Conservation (phyloP, 768 basidiomycete species). For the Atractiella rhizophila region DNA sequence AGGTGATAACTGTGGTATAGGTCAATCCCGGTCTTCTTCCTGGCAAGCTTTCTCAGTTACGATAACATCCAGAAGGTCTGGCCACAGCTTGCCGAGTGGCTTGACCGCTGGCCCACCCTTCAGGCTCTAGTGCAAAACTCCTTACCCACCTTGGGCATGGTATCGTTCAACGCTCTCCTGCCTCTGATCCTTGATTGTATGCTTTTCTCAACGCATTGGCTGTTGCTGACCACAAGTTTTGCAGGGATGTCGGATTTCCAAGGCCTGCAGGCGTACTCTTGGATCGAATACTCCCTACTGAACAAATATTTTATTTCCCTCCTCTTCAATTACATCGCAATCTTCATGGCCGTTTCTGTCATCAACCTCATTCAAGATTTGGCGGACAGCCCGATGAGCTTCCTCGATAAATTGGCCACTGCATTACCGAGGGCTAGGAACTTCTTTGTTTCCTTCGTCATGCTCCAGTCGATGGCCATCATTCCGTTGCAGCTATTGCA, state of each 20-base stretch:
- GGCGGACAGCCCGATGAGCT: constrained; percentile 75
- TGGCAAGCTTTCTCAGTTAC: constrained; percentile 71
- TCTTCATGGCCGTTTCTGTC: constrained; percentile 15
- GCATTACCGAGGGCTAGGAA: constrained; percentile 44
- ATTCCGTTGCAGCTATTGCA: constrained; percentile 86
- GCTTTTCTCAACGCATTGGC: not conserved
- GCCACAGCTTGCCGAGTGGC: constrained; percentile 65
- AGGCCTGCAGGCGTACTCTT: constrained; percentile 66
- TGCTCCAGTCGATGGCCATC: constrained; percentile 67
- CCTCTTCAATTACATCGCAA: constrained; percentile 13
- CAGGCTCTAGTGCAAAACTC: constrained; percentile 83
- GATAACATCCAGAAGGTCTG: constrained; percentile 69
- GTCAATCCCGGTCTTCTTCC: constrained; percentile 65
- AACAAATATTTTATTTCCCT: constrained; percentile 93
- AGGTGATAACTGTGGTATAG: no score
- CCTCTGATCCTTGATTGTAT: constrained; percentile 73
- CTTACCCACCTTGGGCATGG: constrained; percentile 69
- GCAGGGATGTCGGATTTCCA: constrained; percentile 58
- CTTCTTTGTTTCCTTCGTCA: constrained; percentile 38
- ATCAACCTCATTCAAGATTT: constrained; percentile 59
- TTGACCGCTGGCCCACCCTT: constrained; percentile 33
- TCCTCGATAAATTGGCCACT: constrained; percentile 71
- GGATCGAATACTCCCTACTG: constrained; percentile 75
- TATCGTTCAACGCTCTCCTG: constrained; percentile 59
- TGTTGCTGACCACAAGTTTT: constrained; percentile 8